Evolutionary conservation across 148 eudicot genomes (phyloP), one percentile per base, ranked within the genome.

Genomic region (Camellia sinensis): DNA sequence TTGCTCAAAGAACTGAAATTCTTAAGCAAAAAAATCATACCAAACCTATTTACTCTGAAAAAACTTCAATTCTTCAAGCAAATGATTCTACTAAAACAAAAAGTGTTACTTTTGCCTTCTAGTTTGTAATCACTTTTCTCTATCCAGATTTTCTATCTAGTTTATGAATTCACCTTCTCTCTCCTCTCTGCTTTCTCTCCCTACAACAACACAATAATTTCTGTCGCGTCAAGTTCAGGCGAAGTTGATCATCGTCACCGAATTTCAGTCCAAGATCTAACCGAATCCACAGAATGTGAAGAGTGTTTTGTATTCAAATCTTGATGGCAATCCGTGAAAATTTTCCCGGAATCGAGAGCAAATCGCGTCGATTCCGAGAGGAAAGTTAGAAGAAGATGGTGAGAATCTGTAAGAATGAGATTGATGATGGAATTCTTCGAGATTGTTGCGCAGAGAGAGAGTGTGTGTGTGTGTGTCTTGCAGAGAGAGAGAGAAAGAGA

Each of bases 221-320:
- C 41, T 60, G 3, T 46, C 61, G 7, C 40, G 2, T 72, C 13
- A 48, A 50, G 41, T 48, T 48, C 52, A 48, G 64, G 12, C 0
- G 21, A 18, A 60, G 64, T 3, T 72, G 75, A 73, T 74, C 37
- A 17, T 9, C 63, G 11, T 66, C 52, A 14, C 7, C 14, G 70
- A 73, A 29, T 73, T 52, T 73, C 63, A 73, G 76, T 54, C 6
- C 40, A 73, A 73, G 63, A 53, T 29, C 76, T 4, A 54, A 73
- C 76, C 46, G 60, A 63, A 73, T 54, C 63, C 45, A n/a, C 67
- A 12, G 41, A 60, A 22, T 7, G 67, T 22, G 41, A 64, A 64
- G 67, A 6, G 12, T 29, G 37, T 5, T 41, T 64, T 3, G 64
- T 60, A 29, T 19, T 29, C 74, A 72, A 19, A 73, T 29, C 9